Evolutionary conservation across 306 rosid genomes (phyloP), one percentile per base, ranked within the genome.

Genomic region (Heteromeles arbutifolia): DNA sequence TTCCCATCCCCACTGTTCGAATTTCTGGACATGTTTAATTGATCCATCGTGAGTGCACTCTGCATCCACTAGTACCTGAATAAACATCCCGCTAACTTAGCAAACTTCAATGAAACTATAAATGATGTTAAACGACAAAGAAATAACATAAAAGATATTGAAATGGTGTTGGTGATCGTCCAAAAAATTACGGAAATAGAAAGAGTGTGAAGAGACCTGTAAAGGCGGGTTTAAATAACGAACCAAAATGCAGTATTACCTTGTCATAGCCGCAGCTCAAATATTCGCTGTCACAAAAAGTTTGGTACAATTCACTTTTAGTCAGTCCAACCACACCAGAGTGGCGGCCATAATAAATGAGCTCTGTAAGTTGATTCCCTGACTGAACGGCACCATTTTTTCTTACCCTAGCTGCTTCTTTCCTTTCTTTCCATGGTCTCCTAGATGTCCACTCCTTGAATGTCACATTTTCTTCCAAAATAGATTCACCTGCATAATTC

Each of bases 11-110:
- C 99, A 95, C 19, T 85, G 81, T 81, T 95, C 96, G 82, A 92
- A 95, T 83, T 92, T 95, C 48, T 89, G 96, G 67, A 90, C 91
- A 81, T 95, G 97, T 82, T 86, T 92, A 75, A 95, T 70, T 66
- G 99, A 95, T 56, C 99, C 99, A 81, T 95, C 99, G 81, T 95
- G 99, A 70, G 99, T 95, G 84, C 99, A 95, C 77, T 95, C 99
- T 74, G 97, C 99, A 86, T 95, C 99, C 74, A 92, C 97, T 24
- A 95, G 97, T 21, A 92, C 92, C 98, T 95, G 86, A 52, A 80
- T 64, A 62, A 68, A 80, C 74, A 65, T 76, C 73, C 53, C 37
- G 83, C 50, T 74, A 54, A 57, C 50, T 74, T 34, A 76, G 65
- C 18, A 74, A 58, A 41, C 81, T 67, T 58, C 50, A 70, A 21